Conservation (phyloP, 495 filamentous ascomycete species). For the Thozetella sp. region DNA sequence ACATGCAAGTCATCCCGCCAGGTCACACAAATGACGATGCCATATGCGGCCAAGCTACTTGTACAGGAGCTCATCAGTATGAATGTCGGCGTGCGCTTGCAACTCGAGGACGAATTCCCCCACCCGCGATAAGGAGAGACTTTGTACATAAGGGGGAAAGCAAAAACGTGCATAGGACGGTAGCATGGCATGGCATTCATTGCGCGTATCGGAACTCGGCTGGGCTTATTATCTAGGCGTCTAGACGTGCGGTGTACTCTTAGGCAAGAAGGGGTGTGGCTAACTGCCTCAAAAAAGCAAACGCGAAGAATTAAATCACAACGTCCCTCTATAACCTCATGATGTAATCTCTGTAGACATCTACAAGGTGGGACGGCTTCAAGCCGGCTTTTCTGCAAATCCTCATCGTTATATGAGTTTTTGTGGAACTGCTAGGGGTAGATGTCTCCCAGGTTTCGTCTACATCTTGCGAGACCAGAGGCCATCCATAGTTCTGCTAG, state of each 20-base stretch:
- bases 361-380: too few relatives aligned
- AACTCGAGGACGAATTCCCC: conserved; percentile 91
- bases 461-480: conserved; percentile 5
- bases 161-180: not conserved
- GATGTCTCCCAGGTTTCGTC: too few relatives aligned
- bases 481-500: not conserved
- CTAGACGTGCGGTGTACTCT: too few relatives aligned
- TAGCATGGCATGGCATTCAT: conserved; percentile 24
- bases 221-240: not conserved
- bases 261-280: too few relatives aligned
- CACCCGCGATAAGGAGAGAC: conserved; percentile 33
- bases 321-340: too few relatives aligned
- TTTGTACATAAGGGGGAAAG: conserved; percentile 4
- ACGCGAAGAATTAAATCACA: too few relatives aligned
- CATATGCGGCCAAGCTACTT: conserved; percentile 97
- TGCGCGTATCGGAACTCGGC: not conserved
- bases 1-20: conserved; percentile 80
- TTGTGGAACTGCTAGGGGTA: too few relatives aligned
- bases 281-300: too few relatives aligned
- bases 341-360: too few relatives aligned
- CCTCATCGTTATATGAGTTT: too few relatives aligned
- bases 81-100: conserved; percentile 88
- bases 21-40: conserved; percentile 90
- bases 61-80: conserved; percentile 97
- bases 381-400: too few relatives aligned